Base-by-base conservation (phyloP, 2,329 filamentous ascomycete genomes). In the Fusarium palustre region DNA sequence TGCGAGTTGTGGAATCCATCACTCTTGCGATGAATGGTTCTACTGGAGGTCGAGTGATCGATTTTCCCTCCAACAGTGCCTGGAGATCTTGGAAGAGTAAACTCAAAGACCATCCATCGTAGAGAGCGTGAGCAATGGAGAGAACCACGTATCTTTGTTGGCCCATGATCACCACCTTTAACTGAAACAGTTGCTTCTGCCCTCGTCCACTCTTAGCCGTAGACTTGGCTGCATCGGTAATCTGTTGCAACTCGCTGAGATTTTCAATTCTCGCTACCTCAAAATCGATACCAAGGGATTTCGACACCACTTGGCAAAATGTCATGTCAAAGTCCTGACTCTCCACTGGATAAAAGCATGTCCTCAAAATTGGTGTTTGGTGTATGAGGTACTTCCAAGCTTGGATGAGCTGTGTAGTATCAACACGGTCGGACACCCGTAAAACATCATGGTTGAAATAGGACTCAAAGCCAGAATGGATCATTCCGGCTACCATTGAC, bases 371-470 rank as follows among this genome's bases (percentile, higher is more conserved):
- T 0, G 92, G 88, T 10, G 90, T 90, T 2, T 77, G 77, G 7
- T 81, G 75, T 30, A 92, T 80, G 1, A 94, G 88, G 1, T 75
- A 76, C 8, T 77, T 76, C 87, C 92, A 93, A 1, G 93, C 91
- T 1, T 75, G 52, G 36, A 84, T 82, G 1, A 97, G 82, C 46
- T 73, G 84, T 0, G 79, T 68, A 0, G 90, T 38, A 70, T 97
- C 85, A 2, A 90, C 82, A 1, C 80, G 77, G 0, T 81, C 67
- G 0, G 79, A 75, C 3, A 97, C 69, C 66, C 89, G 85, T 24
- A 97, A 81, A 3, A 95, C 79, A 72, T 97, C 92, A 59, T 96
- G 90, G 66, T 97, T 97, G 81, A 93, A 97, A 76, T 98, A 98
- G 67, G 89, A 86, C 13, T 84, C 81, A 71, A 91, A 95, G 5